Conservation (phyloP, 306 rosid species). For the Gillenia trifoliata region DNA sequence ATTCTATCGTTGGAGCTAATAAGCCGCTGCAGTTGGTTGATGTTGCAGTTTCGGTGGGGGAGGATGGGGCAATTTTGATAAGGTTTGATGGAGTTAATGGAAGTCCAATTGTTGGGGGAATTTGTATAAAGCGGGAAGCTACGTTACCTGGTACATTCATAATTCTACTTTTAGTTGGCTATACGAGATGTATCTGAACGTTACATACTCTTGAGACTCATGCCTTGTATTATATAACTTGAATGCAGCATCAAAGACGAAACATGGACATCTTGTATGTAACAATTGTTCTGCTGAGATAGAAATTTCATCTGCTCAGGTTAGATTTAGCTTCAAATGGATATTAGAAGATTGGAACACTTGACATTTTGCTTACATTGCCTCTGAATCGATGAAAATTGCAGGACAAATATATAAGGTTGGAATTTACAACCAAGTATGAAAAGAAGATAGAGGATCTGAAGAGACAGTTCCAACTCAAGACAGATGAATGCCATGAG, state of each 20-base stretch:
- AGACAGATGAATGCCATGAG: slow-evolving; percentile 27
- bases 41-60: slow-evolving; percentile 16
- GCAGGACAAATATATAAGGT: slow-evolving; percentile 19
- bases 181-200: not conserved
- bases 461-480: slow-evolving; percentile 14
- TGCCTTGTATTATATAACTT: not conserved
- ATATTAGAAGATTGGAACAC: not conserved
- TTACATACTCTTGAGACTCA: slow-evolving; percentile 7
- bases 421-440: slow-evolving; percentile 15
- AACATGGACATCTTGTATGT: slow-evolving; percentile 11
- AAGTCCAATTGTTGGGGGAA: slow-evolving; percentile 25
- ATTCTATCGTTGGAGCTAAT: slow-evolving; percentile 25
- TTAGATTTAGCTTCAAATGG: slow-evolving; percentile 1
- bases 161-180: not conserved
- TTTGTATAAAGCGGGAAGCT: slow-evolving; percentile 13
- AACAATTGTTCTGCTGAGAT: slow-evolving; percentile 19
- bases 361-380: not conserved
- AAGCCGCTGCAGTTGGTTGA: slow-evolving; percentile 15
- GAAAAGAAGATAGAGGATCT: slow-evolving; percentile 29
- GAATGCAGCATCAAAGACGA: slow-evolving; percentile 7
- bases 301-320: slow-evolving; percentile 22
- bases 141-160: slow-evolving; percentile 13
- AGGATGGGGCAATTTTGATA: slow-evolving; percentile 13
- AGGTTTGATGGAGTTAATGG: slow-evolving; percentile 25
- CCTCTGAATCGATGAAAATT: not conserved